Percentiles rank a stretch among this genome's conserved stretches.
Conservation (phyloP, 441 rosid genomes). For the Isatis lusitanica region DNA sequence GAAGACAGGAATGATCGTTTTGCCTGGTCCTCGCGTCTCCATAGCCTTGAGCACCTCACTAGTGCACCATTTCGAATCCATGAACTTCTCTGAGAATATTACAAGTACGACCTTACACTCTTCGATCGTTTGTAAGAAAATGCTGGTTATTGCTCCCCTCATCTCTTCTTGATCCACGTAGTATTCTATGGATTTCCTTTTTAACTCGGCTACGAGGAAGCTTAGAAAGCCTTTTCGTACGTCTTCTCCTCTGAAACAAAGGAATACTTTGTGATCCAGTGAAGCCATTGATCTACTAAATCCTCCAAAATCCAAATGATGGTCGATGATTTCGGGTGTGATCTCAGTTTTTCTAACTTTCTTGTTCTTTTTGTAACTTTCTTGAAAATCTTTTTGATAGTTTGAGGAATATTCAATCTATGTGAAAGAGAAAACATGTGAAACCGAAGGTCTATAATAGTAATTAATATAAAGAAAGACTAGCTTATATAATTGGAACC, state of each 20-base stretch:
- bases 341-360: too few species aligned
- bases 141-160: not conserved
- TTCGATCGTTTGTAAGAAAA: too few species aligned
- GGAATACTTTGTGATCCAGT: not conserved
- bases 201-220: not conserved
- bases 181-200: not conserved
- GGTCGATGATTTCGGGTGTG: too few species aligned
- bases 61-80: not conserved
- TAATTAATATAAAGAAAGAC: not conserved
- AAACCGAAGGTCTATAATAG: too few species aligned
- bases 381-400: not conserved
- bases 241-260: constrained; percentile 2
- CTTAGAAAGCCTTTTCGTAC: not conserved
- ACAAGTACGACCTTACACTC: not conserved
- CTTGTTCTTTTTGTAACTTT: too few species aligned
- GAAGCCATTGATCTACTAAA: not conserved
- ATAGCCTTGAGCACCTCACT: not conserved
- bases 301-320: too few species aligned
- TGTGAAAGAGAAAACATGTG: not conserved
- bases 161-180: not conserved
- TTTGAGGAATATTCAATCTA: not conserved
- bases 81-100: not conserved
- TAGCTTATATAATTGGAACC: not conserved
- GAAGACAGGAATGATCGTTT: constrained; percentile 1
- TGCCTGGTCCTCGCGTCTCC: not conserved